Evolutionary conservation across 2,329 filamentous ascomycete species (phyloP).

Genomic region (Aaosphaeria pasadenensis): DNA sequence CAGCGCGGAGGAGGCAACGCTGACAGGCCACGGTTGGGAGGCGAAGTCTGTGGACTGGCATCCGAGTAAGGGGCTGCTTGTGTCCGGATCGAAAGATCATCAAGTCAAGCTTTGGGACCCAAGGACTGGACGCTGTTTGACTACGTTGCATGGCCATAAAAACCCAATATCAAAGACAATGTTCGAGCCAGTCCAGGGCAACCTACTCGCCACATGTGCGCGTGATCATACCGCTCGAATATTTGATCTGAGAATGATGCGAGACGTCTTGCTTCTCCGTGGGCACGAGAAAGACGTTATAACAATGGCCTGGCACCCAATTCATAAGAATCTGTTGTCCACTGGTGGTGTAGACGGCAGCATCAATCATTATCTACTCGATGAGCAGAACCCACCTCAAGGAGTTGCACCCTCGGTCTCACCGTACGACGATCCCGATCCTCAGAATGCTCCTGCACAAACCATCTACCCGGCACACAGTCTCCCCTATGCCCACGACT

Average conservation of each 20-base stretch:
- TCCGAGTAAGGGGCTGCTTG: slow-evolving; percentile 86
- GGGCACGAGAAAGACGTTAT: slow-evolving; percentile 97
- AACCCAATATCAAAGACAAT: slow-evolving; percentile 92
- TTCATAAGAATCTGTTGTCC: slow-evolving; percentile 83
- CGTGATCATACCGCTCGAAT: slow-evolving; percentile 90
- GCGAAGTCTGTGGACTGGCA: slow-evolving; percentile 98
- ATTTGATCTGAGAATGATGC: slow-evolving; percentile 97
- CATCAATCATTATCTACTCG: slow-evolving; percentile 90
- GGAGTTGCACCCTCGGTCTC: slow-evolving; percentile 70
- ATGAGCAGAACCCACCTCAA: slow-evolving; percentile 83
- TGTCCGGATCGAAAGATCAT: slow-evolving; percentile 97
- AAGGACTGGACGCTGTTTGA: slow-evolving; percentile 83
- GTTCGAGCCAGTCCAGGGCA: slow-evolving; percentile 82
- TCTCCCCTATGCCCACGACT: slow-evolving; percentile 84
- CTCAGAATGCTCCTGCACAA: slow-evolving; percentile 75
- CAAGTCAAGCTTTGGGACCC: slow-evolving; percentile 98
- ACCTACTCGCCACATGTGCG: slow-evolving; percentile 86
- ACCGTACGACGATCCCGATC: slow-evolving; percentile 82
- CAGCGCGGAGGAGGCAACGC: slow-evolving; percentile 74
- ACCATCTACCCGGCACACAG: slow-evolving; percentile 91
- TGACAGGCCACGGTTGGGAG: slow-evolving; percentile 97
- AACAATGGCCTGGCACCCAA: slow-evolving; percentile 88
- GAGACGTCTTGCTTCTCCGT: slow-evolving; percentile 87
- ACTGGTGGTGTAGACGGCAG: slow-evolving; percentile 89
- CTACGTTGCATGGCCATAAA: slow-evolving; percentile 93